Conservation (phyloP, 2,329 filamentous ascomycete species). For the Diplodia scrobiculata region DNA sequence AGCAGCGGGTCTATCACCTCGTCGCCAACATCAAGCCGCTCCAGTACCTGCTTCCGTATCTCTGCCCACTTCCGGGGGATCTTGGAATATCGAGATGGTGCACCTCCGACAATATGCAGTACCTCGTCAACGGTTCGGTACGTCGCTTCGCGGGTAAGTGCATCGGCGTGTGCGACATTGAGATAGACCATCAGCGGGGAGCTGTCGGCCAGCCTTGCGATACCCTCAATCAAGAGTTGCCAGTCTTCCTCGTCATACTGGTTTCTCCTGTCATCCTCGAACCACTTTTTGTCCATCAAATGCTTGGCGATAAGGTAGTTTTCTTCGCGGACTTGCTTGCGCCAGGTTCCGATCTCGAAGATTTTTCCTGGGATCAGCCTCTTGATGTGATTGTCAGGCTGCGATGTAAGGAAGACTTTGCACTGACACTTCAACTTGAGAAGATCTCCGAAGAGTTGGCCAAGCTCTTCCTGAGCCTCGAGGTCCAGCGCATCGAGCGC, state of each 20-base stretch:
- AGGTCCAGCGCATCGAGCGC: conserved; percentile 1
- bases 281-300: not conserved
- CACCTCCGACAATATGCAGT: not conserved
- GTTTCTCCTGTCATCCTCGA: not conserved
- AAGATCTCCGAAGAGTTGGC: not conserved
- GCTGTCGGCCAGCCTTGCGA: not conserved
- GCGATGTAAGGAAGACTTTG: conserved; percentile 15
- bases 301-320: not conserved
- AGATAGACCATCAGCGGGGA: conserved; percentile 10
- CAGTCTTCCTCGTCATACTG: not conserved
- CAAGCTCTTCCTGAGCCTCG: not conserved
- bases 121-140: not conserved
- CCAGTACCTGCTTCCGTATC: not conserved
- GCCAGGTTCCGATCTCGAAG: not conserved
- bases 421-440: not conserved
- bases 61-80: not conserved
- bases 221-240: not conserved
- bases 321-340: not conserved
- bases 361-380: not conserved
- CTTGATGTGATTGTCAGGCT: not conserved
- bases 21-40: not conserved
- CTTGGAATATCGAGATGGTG: not conserved
- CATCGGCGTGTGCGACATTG: not conserved
- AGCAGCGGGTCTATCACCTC: not conserved
- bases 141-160: too few species aligned